Percentiles rank a stretch among this genome's conserved stretches.
Conservation (phyloP, 495 filamentous ascomycete species). For the Aspergillus biplanus region DNA sequence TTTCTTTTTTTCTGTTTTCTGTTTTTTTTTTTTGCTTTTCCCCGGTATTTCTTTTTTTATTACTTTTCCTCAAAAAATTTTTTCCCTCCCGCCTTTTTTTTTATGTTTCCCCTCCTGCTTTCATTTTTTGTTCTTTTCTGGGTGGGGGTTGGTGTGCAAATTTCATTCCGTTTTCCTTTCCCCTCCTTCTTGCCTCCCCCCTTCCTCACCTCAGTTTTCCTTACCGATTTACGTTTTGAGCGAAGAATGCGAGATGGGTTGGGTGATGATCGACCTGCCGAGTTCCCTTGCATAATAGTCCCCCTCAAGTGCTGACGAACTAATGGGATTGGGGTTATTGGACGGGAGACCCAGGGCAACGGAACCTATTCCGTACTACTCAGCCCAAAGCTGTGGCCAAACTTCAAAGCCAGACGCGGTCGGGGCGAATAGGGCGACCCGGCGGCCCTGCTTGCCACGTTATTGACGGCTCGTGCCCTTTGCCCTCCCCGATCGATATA, state of each 20-base stretch:
- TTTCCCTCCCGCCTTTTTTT: neutral
- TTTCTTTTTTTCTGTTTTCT: conserved; percentile 4
- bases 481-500: neutral
- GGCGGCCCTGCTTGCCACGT: conserved; percentile 4
- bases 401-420: neutral
- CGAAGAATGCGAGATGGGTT: conserved; percentile 1
- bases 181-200: no score
- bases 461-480: conserved; percentile 8
- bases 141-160: neutral
- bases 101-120: no score
- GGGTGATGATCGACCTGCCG: neutral
- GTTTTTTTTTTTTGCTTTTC: conserved; percentile 12
- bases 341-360: neutral
- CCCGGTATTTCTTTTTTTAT: conserved; percentile 3
- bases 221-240: neutral
- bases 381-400: neutral
- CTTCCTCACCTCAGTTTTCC: neutral
- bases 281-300: conserved; percentile 4
- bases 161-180: neutral
- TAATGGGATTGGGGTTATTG: neutral
- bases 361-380: neutral
- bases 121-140: no score
- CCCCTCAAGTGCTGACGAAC: neutral
- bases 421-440: neutral
- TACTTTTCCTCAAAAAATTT: neutral